A percentile compares a stretch with the other conserved stretches of the same genome.
phyloP scores from a whole-genome alignment of 352 stramenopile species.

The Phytopythium vexans region DNA sequence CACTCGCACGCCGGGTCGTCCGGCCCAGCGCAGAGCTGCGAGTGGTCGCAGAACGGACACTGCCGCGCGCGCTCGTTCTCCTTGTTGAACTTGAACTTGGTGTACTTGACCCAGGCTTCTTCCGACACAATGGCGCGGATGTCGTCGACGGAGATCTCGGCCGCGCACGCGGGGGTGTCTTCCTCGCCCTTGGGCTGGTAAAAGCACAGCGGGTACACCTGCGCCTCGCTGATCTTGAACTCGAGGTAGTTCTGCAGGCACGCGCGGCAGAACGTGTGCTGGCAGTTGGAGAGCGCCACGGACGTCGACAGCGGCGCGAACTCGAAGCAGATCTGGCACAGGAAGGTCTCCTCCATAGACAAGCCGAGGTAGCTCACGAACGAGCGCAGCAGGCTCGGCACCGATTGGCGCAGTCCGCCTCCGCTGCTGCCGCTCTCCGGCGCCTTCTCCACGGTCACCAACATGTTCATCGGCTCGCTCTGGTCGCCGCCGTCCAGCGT shows the following conservation, averaged over 20 bases:
- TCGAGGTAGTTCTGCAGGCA: slow-evolving; percentile 66
- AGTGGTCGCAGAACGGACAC: slow-evolving; percentile 57
- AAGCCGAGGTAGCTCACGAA: slow-evolving; percentile 51
- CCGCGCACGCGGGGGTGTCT: slow-evolving; percentile 30
- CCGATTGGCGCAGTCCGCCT: slow-evolving; percentile 13
- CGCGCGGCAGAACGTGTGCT: slow-evolving; percentile 54
- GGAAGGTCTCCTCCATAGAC: slow-evolving; percentile 64
- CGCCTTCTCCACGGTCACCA: slow-evolving; percentile 12
- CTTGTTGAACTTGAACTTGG: slow-evolving; percentile 85
- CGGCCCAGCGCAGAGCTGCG: slow-evolving; percentile 43
- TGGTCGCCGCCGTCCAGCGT: neutral
- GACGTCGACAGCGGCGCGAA: slow-evolving; percentile 33
- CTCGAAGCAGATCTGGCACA: slow-evolving; percentile 81
- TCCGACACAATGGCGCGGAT: slow-evolving; percentile 45
- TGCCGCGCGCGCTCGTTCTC: slow-evolving; percentile 56
- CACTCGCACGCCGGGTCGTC: slow-evolving; percentile 44
- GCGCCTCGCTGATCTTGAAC: slow-evolving; percentile 66
- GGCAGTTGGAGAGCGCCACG: slow-evolving; percentile 39
- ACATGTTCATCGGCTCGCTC: neutral
- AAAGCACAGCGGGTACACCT: slow-evolving; percentile 79
- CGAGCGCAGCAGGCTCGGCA: slow-evolving; percentile 49
- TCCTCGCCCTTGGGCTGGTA: slow-evolving; percentile 27
- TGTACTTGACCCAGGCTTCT: slow-evolving; percentile 67
- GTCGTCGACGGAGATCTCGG: slow-evolving; percentile 36
- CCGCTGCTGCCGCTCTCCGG: slow-evolving; percentile 22